Evolutionary conservation across 1,284 basidiomycete genomes (phyloP), one percentile per base, ranked within the genome.

Genomic region (Rhodotorula sp.): DNA sequence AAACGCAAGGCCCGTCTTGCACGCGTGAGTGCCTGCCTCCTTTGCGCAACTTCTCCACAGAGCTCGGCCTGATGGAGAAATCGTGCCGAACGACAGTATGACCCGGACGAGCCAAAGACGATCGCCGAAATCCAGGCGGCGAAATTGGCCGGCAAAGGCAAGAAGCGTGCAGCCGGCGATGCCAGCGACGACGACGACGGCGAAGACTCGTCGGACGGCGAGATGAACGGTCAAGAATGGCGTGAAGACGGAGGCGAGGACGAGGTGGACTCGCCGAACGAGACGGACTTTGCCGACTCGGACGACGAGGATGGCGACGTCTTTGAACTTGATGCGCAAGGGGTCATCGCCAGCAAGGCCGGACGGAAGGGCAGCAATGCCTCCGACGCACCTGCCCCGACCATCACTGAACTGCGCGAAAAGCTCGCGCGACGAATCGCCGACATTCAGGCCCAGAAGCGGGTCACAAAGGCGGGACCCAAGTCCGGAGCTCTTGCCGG

Each of bases 61-160:
- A 34, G 34, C 34, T 34, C 34, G 34, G 5, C 5, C 38, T 43
- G 38, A 43, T 43, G 38, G 38, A 14, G 38, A 2, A 14, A 2
- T 43, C 38, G 38, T 14, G 54, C 54, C 23, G 6, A 18, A 12
- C 14, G 45, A 23, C 77, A 95, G 93, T 89, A 95, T 76, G 92
- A 97, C 80, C 93, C 93, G 2, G 88, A 88, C 8, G 93, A 95
- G 82, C 86, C 92, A 78, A 90, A 91, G 81, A 89, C 90, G 14
- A 85, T 93, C 48, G 78, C 91, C 28, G 90, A 95, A 69, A 83
- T 93, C 48, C 90, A 81, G 63, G 68, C 70, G 26, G 74, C 66
- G 48, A 75, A 74, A 66, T 70, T 61, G 67, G 77, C 77, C 28
- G 74, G 79, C 48, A 88, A 88, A 79, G 84, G 84, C 73, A 87